Conservation (phyloP, 176 grass and related monocot species). For the Cymbopogon citratus region DNA sequence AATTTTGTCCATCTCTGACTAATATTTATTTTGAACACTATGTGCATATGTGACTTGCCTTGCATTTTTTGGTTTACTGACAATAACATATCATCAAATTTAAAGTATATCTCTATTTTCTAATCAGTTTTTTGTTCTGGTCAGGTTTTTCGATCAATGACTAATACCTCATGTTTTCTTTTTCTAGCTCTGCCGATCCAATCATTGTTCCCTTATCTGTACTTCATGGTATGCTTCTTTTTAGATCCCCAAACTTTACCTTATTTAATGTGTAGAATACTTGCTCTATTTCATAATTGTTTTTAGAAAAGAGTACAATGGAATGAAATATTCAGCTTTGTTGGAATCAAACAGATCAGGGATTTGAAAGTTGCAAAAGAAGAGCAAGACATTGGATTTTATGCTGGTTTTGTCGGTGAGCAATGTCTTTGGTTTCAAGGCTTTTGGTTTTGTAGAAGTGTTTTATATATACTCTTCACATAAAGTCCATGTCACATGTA, state of each 20-base stretch:
- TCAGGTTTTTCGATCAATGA: neutral
- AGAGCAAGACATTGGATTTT: conserved; percentile 76
- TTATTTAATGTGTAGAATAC: neutral
- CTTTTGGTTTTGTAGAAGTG: neutral
- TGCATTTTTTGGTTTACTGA: too few relatives aligned
- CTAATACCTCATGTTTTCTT: neutral
- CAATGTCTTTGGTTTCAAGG: neutral
- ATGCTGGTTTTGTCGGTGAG: conserved; percentile 73
- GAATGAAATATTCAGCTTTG: neutral
- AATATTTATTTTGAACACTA: too few relatives aligned
- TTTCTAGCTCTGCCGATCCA: neutral
- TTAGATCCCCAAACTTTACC: neutral
- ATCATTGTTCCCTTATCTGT: neutral
- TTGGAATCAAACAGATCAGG: conserved; percentile 48
- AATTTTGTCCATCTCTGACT: neutral
- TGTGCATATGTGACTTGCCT: too few relatives aligned
- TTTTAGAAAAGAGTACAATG: neutral
- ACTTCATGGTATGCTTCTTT: neutral
- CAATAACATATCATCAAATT: too few relatives aligned
- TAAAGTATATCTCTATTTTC: too few relatives aligned
- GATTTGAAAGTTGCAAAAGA: conserved; percentile 58
- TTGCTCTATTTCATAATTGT: neutral
- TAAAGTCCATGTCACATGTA: neutral
- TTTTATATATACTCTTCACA: neutral
- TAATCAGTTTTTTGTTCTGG: neutral